Evolutionary conservation across 495 filamentous ascomycete species (phyloP).

Genomic region (Penicillium cinerascens): DNA sequence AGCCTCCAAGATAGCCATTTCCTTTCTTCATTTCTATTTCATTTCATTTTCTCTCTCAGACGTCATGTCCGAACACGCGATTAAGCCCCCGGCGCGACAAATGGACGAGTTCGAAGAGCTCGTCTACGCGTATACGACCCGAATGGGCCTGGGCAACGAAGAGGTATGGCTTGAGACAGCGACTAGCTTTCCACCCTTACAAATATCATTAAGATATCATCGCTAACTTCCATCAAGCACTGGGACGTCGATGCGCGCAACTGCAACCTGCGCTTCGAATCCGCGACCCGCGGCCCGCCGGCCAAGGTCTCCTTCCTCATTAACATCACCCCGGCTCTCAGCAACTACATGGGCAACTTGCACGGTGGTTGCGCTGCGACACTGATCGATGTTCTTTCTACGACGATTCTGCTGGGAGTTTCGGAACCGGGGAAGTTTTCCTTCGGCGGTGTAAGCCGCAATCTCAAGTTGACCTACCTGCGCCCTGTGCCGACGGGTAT

Average conservation of each 20-base stretch:
- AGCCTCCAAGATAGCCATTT: not conserved
- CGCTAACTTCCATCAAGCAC: slow-evolving; percentile 14
- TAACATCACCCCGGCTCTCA: slow-evolving; percentile 50
- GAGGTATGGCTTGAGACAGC: slow-evolving; percentile 14
- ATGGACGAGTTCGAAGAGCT: slow-evolving; percentile 35
- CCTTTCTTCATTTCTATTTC: not conserved
- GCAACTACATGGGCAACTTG: slow-evolving; percentile 58
- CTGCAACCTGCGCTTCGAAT: slow-evolving; percentile 40
- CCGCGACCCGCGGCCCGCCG: slow-evolving; percentile 34
- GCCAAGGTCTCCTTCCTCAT: slow-evolving; percentile 39
- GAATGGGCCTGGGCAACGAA: slow-evolving; percentile 19
- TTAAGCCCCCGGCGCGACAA: slow-evolving; percentile 22
- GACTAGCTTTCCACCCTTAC: not conserved
- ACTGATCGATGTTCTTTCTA: slow-evolving; percentile 65
- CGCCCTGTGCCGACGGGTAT: slow-evolving; percentile 54
- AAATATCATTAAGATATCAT: not conserved
- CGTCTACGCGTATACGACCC: slow-evolving; percentile 27
- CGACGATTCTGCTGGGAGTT: slow-evolving; percentile 53
- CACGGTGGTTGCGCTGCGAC: slow-evolving; percentile 70
- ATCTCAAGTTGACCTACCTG: slow-evolving; percentile 65
- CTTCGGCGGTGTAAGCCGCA: slow-evolving; percentile 61
- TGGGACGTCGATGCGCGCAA: slow-evolving; percentile 34
- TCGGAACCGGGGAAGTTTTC: slow-evolving; percentile 59
- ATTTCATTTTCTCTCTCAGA: not conserved
- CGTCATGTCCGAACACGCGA: slow-evolving; percentile 18